phyloP scores from a whole-genome alignment of 345 rosid genomes.

The Diplotaxis tenuifolia region DNA sequence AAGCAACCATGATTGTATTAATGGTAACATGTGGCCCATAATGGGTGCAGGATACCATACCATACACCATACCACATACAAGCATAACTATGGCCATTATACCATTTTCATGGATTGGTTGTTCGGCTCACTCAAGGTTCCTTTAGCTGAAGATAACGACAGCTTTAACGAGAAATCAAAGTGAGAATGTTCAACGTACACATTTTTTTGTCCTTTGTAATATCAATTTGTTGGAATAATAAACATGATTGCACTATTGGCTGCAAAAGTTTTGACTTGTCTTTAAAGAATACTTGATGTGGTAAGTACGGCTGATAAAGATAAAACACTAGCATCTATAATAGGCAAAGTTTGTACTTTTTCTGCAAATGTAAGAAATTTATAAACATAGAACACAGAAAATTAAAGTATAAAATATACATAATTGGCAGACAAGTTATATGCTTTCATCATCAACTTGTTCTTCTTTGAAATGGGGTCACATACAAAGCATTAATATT shows the following conservation, averaged over 20 bases:
- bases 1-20: conserved; percentile 82
- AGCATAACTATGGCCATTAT: conserved; percentile 87
- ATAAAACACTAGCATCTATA: conserved; percentile 31
- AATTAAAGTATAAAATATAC: too few species aligned
- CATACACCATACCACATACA: conserved; percentile 85
- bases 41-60: conserved; percentile 98
- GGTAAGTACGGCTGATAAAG: neutral
- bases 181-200: neutral
- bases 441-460: neutral
- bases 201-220: neutral
- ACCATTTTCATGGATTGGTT: conserved; percentile 94
- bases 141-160: conserved; percentile 38
- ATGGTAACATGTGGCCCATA: conserved; percentile 68
- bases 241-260: neutral
- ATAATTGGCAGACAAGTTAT: too few species aligned
- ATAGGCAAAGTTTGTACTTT: neutral
- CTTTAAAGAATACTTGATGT: neutral
- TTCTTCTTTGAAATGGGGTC: neutral
- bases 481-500: neutral
- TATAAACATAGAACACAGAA: too few species aligned
- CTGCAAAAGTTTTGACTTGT: neutral
- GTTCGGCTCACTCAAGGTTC: conserved; percentile 73
- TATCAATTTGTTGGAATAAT: neutral
- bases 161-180: conserved; percentile 12
- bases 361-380: neutral